These are phyloP conservation scores for Colletotrichum eleusines DNA, from an alignment of 2,329 filamentous ascomycete species.

Conservation along the genomic window DNA sequence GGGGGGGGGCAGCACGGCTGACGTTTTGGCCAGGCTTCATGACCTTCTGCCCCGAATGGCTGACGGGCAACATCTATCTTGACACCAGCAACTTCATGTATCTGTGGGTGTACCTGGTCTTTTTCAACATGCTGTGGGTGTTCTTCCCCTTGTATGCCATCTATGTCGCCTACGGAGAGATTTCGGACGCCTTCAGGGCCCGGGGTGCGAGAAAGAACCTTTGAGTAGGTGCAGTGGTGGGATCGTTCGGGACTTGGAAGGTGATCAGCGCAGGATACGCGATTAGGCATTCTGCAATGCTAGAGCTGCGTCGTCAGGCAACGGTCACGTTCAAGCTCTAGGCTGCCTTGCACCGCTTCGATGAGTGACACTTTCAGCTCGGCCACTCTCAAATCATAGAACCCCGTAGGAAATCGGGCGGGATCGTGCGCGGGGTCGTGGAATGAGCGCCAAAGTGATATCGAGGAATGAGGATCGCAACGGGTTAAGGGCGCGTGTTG, in stretches of 20 bases:
- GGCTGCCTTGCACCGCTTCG: background rate
- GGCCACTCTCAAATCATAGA: background rate
- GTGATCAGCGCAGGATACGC: background rate
- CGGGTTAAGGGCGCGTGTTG: background rate
- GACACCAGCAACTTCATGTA: conserved; percentile 77
- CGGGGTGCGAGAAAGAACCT: conserved; percentile 49
- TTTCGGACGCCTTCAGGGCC: conserved; percentile 64
- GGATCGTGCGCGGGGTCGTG: background rate
- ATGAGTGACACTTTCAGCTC: background rate
- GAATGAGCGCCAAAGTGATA: background rate
- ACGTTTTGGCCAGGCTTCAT: conserved; percentile 66
- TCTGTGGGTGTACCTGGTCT: conserved; percentile 74
- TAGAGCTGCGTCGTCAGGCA: background rate
- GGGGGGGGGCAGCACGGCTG: background rate
- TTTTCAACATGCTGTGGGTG: conserved; percentile 78
- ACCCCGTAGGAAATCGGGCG: background rate
- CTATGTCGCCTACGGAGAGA: conserved; percentile 66
- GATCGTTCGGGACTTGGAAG: background rate
- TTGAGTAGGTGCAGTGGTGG: conserved; percentile 22
- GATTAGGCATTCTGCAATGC: background rate
- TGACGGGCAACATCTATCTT: conserved; percentile 71
- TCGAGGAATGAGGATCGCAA: background rate
- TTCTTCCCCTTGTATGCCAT: conserved; percentile 71
- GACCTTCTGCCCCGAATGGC: conserved; percentile 79
- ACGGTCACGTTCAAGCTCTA: background rate